Evolutionary conservation across 208 protist genomes (phyloP), one percentile per base, ranked within the genome.

Genomic region (Leishmania arabica): DNA sequence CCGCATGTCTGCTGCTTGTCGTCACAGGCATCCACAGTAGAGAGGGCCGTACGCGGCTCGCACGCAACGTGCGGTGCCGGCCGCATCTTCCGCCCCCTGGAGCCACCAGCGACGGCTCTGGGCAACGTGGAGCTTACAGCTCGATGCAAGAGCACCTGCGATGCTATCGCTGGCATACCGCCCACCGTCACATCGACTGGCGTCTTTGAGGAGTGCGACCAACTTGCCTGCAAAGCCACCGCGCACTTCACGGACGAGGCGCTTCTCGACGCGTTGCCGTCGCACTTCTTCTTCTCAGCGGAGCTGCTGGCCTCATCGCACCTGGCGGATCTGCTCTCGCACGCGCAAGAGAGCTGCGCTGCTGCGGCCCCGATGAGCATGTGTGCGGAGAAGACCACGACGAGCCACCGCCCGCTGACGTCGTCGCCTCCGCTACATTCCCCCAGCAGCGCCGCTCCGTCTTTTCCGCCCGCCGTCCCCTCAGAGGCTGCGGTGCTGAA

Each of bases 231-330:
- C 49, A 13, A 5, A n/a, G 42, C 13, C 47, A 3, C n/a, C 42
- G 54, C 47, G 37, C 31, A 49, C 2, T n/a, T 31, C 51, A 65
- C 31, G 2, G 74, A 76, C 42, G 40, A 51, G 9, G 73, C 78
- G 0, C 64, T 86, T 3, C 37, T 86, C 11, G 66, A 79, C 54
- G 78, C 71, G 1, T 77, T 82, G 1, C 56, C 53, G 13, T 24
- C 24, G 1, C 45, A 79, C 73, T 65, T 76, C 54, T 86, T 86
- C 53, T 40, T 54, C 6, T 45, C 82, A 19, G 68, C 71, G 2
- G 47, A 79, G n/a, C 49, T 86, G 5, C 21, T 81, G 40, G 62
- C 71, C 37, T 27, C 40, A 51, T 47, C 77, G 27, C 82, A 85
- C 40, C 51, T 56, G 65, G 40, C 64, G 42, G 76, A 71, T 27